Evolutionary conservation across 2,329 filamentous ascomycete genomes (phyloP).

Genomic region (Aspergillus ochraceus): DNA sequence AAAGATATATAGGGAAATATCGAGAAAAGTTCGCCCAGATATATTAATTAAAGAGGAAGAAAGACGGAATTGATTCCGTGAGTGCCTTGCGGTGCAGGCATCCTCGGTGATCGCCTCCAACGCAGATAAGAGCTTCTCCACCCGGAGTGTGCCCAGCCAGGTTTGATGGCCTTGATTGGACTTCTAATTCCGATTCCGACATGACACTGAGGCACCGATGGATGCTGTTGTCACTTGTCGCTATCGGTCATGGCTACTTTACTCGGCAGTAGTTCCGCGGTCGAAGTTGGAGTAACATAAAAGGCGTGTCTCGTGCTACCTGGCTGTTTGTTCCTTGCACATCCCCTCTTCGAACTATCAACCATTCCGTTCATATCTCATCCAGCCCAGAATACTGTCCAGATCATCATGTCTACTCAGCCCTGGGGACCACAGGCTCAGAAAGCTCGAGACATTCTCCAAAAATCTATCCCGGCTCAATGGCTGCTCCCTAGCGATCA

Average conservation of each 20-base stretch:
- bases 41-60: too few relatives aligned
- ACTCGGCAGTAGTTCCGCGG: too few relatives aligned
- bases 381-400: background rate
- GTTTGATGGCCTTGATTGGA: background rate
- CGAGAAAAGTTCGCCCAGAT: too few relatives aligned
- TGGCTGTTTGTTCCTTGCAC: background rate
- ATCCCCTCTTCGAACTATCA: background rate
- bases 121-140: background rate
- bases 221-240: background rate
- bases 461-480: slow-evolving; percentile 35
- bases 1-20: too few relatives aligned
- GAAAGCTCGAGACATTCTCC: slow-evolving; percentile 34
- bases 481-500: slow-evolving; percentile 32
- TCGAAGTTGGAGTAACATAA: background rate
- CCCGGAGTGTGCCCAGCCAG: too few relatives aligned
- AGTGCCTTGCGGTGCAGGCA: background rate
- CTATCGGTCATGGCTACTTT: background rate
- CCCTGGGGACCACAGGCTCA: slow-evolving; percentile 34
- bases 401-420: slow-evolving; percentile 17
- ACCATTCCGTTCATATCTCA: background rate
- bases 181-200: background rate
- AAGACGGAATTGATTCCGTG: background rate
- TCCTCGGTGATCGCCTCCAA: background rate
- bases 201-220: background rate
- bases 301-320: background rate